phyloP scores from a whole-genome alignment of 768 basidiomycete genomes.

The Leccinum disarticulatum region DNA sequence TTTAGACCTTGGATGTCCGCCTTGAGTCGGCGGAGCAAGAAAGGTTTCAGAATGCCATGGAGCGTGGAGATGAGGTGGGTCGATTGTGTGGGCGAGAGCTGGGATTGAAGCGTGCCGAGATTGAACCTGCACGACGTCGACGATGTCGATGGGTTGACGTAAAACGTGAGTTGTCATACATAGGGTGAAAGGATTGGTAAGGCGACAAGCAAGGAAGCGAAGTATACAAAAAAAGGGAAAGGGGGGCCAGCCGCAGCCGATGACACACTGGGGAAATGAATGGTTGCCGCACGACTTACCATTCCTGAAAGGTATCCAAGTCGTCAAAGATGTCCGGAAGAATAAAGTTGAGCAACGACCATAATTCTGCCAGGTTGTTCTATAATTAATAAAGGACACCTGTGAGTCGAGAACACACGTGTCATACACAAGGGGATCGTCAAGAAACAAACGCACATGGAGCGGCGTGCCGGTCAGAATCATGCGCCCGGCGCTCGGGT shows the following conservation, averaged over 20 bases:
- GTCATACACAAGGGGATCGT: background rate
- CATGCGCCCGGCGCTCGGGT: constrained; percentile 81
- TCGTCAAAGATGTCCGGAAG: constrained; percentile 93
- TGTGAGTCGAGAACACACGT: background rate
- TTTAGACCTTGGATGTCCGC: constrained; percentile 70
- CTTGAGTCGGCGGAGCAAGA: constrained; percentile 89
- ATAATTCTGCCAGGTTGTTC: constrained; percentile 95
- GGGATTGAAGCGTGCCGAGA: constrained; percentile 59
- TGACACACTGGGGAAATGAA: background rate
- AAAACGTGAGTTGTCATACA: background rate
- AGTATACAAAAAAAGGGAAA: background rate
- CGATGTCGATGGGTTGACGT: background rate
- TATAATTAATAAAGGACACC: constrained; percentile 40
- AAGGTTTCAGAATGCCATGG: constrained; percentile 92
- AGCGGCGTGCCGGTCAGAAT: constrained; percentile 95
- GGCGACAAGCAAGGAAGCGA: background rate
- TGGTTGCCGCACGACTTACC: constrained; percentile 44
- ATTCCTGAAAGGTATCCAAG: constrained; percentile 85
- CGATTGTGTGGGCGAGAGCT: constrained; percentile 57
- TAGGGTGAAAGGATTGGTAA: background rate
- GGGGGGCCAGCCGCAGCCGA: background rate
- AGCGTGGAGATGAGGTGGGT: constrained; percentile 72
- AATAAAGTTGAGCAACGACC: constrained; percentile 95
- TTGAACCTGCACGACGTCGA: constrained; percentile 55
- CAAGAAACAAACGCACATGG: constrained; percentile 60